phyloP scores from a whole-genome alignment of 2,329 filamentous ascomycete species.

The Botrytis porri region DNA sequence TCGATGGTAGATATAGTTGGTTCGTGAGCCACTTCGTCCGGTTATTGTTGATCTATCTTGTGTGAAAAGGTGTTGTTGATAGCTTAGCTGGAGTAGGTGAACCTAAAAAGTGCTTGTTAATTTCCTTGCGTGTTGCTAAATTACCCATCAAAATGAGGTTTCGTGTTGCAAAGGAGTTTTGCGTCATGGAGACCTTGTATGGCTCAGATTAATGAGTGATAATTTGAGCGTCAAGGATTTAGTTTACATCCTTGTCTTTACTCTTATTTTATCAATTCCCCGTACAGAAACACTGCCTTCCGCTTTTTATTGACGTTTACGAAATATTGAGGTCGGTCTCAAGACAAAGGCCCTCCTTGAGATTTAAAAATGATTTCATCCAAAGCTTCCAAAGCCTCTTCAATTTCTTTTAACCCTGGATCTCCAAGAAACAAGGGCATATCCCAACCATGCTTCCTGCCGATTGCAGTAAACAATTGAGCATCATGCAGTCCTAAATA shows the following conservation, averaged over 20 bases:
- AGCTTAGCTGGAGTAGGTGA: background rate
- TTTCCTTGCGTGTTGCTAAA: background rate
- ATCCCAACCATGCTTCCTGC: background rate
- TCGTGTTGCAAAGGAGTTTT: background rate
- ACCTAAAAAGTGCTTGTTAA: background rate
- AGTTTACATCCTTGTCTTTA: background rate
- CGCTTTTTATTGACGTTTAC: background rate
- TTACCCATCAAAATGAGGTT: background rate
- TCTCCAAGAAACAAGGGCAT: background rate
- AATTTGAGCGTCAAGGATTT: background rate
- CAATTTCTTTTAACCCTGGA: background rate
- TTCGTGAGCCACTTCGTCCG: background rate
- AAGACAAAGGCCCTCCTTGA: background rate
- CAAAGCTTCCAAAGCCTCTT: constrained; percentile 4
- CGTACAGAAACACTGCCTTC: background rate
- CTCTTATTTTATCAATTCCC: background rate
- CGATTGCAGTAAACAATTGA: constrained; percentile 3
- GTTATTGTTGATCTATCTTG: background rate
- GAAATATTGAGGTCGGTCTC: no score
- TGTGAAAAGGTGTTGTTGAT: background rate
- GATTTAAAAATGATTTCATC: background rate
- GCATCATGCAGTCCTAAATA: background rate
- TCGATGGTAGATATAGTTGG: background rate
- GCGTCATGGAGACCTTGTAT: background rate
- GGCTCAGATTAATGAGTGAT: background rate